phyloP scores from a whole-genome alignment of 2,329 filamentous ascomycete species.

The Lasiodiplodia sp. region DNA sequence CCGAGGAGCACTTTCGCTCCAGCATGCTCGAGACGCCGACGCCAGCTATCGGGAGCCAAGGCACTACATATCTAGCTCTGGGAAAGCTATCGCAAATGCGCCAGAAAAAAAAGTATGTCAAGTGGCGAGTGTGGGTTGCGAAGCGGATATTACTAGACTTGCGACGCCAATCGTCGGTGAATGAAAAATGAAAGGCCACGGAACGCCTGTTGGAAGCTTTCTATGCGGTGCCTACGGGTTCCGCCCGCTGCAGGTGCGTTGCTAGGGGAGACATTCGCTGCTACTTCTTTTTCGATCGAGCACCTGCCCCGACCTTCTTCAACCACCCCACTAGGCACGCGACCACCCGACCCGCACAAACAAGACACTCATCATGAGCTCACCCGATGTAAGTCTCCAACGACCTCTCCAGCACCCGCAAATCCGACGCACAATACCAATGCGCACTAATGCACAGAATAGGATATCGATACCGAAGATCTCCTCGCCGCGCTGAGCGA shows the following conservation, averaged over 20 bases:
- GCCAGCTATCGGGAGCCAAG: too few relatives aligned
- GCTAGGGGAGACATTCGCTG: background rate
- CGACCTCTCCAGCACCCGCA: background rate
- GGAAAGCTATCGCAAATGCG: too few relatives aligned
- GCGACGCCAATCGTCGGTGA: background rate
- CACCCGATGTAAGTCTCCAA: background rate
- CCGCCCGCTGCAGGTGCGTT: background rate
- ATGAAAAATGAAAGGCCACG: background rate
- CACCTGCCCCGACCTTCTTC: background rate
- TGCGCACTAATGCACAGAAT: too few relatives aligned
- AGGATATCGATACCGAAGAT: background rate
- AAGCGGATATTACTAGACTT: background rate
- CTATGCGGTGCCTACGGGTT: background rate
- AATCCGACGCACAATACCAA: background rate
- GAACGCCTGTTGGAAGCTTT: background rate
- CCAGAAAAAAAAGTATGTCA: too few relatives aligned
- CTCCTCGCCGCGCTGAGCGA: background rate
- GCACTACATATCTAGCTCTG: too few relatives aligned
- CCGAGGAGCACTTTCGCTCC: too few relatives aligned
- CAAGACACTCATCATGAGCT: background rate
- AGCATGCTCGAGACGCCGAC: too few relatives aligned
- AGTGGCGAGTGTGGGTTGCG: too few relatives aligned
- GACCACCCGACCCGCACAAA: background rate
- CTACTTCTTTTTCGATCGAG: background rate
- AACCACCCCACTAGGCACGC: background rate